phyloP scores from a whole-genome alignment of 2,329 filamentous ascomycete species.

The Aspergillus sp. region DNA sequence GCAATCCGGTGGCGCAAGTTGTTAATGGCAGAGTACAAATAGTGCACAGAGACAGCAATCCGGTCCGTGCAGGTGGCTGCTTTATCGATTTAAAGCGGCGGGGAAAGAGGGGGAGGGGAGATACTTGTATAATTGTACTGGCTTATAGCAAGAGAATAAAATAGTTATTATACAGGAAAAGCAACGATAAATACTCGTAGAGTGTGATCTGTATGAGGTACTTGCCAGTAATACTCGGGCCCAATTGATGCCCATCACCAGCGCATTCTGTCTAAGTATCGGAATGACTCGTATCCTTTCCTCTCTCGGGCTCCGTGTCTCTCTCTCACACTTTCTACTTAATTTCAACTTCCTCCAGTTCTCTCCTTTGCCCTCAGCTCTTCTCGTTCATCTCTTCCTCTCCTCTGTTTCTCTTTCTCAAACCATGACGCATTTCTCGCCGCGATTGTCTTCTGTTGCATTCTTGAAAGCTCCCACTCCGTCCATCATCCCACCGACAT shows the following conservation, averaged over 20 bases:
- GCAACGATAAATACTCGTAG: no score
- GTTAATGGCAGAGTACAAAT: no score
- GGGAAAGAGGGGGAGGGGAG: slow-evolving; percentile 16
- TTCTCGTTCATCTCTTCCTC: slow-evolving; percentile 1
- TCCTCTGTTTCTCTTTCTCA: slow-evolving; percentile 9
- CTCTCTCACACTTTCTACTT: slow-evolving; percentile 1
- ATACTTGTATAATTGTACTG: neutral
- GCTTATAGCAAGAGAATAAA: no score
- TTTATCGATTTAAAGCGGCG: slow-evolving; percentile 10
- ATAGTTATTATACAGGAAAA: no score
- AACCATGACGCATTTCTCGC: slow-evolving; percentile 31
- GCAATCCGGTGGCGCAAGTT: no score
- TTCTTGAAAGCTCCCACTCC: neutral
- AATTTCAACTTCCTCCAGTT: neutral
- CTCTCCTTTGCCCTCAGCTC: neutral
- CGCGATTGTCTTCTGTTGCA: slow-evolving; percentile 12
- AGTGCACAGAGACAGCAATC: neutral
- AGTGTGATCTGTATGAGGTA: no score
- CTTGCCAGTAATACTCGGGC: no score
- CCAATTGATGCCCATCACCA: slow-evolving; percentile 9
- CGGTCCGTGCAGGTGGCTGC: neutral
- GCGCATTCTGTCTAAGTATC: no score
- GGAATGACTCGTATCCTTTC: neutral
- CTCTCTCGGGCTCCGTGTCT: slow-evolving; percentile 1
- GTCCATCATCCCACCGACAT: slow-evolving; percentile 2